phyloP scores from a whole-genome alignment of 345 rosid species.

The Clarkia xantiana region DNA sequence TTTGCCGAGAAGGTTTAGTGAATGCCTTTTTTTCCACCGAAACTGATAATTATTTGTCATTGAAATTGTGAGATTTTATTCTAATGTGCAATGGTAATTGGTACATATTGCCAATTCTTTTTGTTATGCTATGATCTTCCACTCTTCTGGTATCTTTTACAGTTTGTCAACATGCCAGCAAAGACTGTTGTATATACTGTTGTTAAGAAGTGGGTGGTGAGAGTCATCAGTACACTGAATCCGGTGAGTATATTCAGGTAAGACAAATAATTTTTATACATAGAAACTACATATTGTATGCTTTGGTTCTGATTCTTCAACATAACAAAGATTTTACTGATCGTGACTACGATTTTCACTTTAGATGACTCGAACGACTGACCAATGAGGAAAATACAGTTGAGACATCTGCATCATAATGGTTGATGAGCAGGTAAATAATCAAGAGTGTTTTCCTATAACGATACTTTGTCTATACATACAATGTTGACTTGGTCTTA shows the following conservation, averaged over 20 bases:
- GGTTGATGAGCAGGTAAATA: slow-evolving; percentile 80
- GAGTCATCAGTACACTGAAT: slow-evolving; percentile 84
- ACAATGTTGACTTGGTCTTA: background rate
- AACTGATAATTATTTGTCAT: slow-evolving; percentile 87
- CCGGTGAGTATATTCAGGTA: slow-evolving; percentile 98
- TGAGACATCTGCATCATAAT: slow-evolving; percentile 93
- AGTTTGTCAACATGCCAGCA: slow-evolving; percentile 99
- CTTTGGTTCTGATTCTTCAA: background rate
- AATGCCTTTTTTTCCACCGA: slow-evolving; percentile 96
- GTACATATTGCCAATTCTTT: background rate
- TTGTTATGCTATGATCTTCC: background rate
- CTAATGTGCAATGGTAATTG: slow-evolving; percentile 3
- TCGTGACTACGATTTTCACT: slow-evolving; percentile 9
- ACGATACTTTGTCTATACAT: background rate
- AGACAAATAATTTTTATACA: slow-evolving; percentile 12
- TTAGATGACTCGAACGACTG: slow-evolving; percentile 99
- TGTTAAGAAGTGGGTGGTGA: slow-evolving; percentile 97
- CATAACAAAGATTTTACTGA: slow-evolving; percentile 6
- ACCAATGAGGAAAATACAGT: slow-evolving; percentile 95
- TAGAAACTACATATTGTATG: background rate
- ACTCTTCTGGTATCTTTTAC: slow-evolving; percentile 5
- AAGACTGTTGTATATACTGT: slow-evolving; percentile 93
- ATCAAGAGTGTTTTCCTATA: background rate
- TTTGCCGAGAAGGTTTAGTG: slow-evolving; percentile 98
- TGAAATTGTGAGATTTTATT: slow-evolving; percentile 56